Evolutionary conservation across 202 grass and related monocot genomes (phyloP).

Genomic region (Eragrostis tef): DNA sequence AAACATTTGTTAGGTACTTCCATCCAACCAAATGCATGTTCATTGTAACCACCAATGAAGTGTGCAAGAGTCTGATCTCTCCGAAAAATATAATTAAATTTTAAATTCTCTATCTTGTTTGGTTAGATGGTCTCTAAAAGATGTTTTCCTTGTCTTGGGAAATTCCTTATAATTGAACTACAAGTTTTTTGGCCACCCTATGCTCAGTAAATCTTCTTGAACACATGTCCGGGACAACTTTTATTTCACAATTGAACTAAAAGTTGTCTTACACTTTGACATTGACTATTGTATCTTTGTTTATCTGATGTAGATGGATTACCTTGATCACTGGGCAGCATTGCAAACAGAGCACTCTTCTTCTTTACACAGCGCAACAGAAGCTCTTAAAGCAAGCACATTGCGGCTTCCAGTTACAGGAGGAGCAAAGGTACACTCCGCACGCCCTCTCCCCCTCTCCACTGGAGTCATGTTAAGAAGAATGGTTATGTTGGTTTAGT

Average conservation of each 20-base stretch:
- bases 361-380: constrained; percentile 68
- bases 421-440: constrained; percentile 68
- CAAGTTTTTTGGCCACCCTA: not conserved
- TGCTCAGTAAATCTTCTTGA: constrained; percentile 17
- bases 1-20: constrained; percentile 20
- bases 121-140: constrained; percentile 12
- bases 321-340: constrained; percentile 70
- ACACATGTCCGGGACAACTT: not conserved
- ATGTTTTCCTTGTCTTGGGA: constrained; percentile 4
- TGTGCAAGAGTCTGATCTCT: constrained; percentile 2
- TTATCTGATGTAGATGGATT: constrained; percentile 70
- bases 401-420: constrained; percentile 87
- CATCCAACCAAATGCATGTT: not conserved
- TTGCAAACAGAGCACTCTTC: constrained; percentile 69
- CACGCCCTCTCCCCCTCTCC: not conserved
- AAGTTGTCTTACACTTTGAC: constrained; percentile 14
- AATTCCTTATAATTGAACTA: constrained; percentile 28
- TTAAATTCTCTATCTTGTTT: not conserved
- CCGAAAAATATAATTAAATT: not conserved
- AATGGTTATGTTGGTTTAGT: constrained; percentile 17
- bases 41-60: constrained; percentile 6
- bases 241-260: constrained; percentile 12
- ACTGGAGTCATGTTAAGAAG: not conserved
- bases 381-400: constrained; percentile 82
- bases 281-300: constrained; percentile 39